Evolutionary conservation across 495 filamentous ascomycete genomes (phyloP).

Genomic region (Aspergillus carlsbadensis): DNA sequence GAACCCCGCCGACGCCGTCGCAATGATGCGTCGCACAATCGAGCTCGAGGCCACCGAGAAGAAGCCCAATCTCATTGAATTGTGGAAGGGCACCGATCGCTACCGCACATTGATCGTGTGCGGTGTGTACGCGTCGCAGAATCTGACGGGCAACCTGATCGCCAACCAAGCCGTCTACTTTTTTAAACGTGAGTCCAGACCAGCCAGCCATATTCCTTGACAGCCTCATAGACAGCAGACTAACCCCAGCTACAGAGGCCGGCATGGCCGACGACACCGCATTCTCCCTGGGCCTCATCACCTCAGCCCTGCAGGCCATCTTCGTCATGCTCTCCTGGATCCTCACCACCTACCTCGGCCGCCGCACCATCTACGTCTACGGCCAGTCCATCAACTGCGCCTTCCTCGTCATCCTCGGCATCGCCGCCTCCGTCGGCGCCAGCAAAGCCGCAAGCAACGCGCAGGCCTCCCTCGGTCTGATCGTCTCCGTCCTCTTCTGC

Average conservation of each 20-base stretch:
- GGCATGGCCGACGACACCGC: conserved; percentile 52
- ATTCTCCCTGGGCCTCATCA: conserved; percentile 39
- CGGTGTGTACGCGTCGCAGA: conserved; percentile 49
- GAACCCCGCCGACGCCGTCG: conserved; percentile 60
- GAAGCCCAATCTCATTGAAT: conserved; percentile 59
- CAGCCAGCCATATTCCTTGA: too few species aligned
- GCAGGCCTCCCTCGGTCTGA: conserved; percentile 59
- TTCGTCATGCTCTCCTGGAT: conserved; percentile 53
- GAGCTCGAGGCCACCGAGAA: conserved; percentile 58
- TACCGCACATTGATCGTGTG: conserved; percentile 67
- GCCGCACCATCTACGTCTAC: conserved; percentile 64
- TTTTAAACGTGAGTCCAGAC: conserved; percentile 45
- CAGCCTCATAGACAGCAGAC: conserved; percentile 21
- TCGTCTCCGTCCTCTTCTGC: conserved; percentile 54
- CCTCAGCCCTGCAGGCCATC: conserved; percentile 34
- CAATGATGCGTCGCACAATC: conserved; percentile 74
- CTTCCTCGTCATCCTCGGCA: conserved; percentile 61
- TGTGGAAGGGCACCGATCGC: conserved; percentile 65
- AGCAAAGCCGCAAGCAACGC: conserved; percentile 36
- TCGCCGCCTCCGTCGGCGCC: conserved; percentile 58
- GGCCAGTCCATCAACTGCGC: conserved; percentile 62
- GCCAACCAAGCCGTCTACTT: conserved; percentile 79
- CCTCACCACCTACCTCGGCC: conserved; percentile 66
- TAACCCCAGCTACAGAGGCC: conserved; percentile 43
- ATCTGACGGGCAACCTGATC: conserved; percentile 61